These are phyloP conservation scores for Taphrina communis DNA, from an alignment of 1,139 yeast genomes.

Conservation along the genomic window DNA sequence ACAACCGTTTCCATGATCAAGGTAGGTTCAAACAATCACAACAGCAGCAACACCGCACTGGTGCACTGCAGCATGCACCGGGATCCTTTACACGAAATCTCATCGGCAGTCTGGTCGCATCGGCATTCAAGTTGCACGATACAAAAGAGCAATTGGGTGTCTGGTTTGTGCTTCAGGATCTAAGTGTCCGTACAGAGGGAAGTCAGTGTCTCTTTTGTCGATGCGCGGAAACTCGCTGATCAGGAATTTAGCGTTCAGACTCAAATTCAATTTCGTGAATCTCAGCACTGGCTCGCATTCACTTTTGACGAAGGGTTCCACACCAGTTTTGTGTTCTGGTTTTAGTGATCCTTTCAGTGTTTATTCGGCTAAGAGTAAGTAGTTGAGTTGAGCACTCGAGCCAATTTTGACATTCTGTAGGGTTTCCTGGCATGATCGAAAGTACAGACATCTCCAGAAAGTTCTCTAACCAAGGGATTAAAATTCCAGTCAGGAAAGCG, in stretches of 20 bases:
- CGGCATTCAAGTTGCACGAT: conserved; percentile 55
- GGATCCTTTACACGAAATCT: conserved; percentile 53
- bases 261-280: conserved; percentile 54
- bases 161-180: conserved; percentile 57
- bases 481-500: conserved; percentile 54
- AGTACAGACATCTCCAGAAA: conserved; percentile 54
- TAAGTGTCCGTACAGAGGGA: conserved; percentile 57
- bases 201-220: neutral
- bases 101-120: conserved; percentile 55
- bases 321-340: conserved; percentile 50
- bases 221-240: no score
- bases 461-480: conserved; percentile 57
- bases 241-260: conserved; percentile 49
- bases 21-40: neutral
- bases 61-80: conserved; percentile 7
- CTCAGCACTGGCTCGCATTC: conserved; percentile 46
- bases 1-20: neutral
- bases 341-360: conserved; percentile 54
- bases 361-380: conserved; percentile 53
- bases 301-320: conserved; percentile 46
- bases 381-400: neutral
- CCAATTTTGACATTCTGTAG: conserved; percentile 39
- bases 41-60: neutral
- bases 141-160: conserved; percentile 53
- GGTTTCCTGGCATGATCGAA: conserved; percentile 58